Conservation (phyloP, 148 eudicot species). For the Fagopyrum esculentum region DNA sequence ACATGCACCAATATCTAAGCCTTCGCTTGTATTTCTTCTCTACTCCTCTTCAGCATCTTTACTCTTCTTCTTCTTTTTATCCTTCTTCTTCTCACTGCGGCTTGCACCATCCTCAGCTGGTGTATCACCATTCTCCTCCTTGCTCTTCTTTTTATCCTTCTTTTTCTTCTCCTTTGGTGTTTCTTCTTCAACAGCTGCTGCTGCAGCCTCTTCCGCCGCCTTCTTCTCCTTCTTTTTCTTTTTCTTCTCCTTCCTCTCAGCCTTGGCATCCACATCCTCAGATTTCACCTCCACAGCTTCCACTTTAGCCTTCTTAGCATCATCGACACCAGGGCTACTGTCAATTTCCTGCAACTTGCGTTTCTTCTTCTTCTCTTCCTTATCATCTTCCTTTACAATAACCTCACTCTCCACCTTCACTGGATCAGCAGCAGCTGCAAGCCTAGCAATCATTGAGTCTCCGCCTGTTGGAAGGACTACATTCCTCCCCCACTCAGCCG, state of each 20-base stretch:
- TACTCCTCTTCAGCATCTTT: conserved; percentile 45
- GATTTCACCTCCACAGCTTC: conserved; percentile 13
- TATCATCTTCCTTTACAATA: conserved; percentile 19
- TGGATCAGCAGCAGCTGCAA: conserved; percentile 53
- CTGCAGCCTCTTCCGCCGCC: conserved; percentile 16
- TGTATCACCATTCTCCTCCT: conserved; percentile 23
- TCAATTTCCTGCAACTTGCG: conserved; percentile 46
- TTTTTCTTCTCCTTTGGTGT: conserved; percentile 36
- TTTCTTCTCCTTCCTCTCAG: conserved; percentile 19
- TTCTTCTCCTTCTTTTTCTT: conserved; percentile 14
- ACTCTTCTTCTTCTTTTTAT: conserved; percentile 68
- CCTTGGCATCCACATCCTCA: conserved; percentile 24
- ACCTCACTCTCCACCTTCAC: conserved; percentile 22
- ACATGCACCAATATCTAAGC: not conserved
- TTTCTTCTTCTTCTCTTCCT: conserved; percentile 43
- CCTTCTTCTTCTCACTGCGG: conserved; percentile 46
- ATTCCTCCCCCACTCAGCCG: conserved; percentile 87
- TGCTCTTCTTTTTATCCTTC: conserved; percentile 43
- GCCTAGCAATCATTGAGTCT: conserved; percentile 60
- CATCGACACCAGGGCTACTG: conserved; percentile 32
- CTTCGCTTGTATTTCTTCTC: conserved; percentile 12
- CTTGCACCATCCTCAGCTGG: conserved; percentile 27
- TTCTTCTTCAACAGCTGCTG: not conserved
- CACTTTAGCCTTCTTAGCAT: conserved; percentile 48
- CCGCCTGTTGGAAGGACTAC: conserved; percentile 72